Percentiles rank a stretch among this genome's conserved stretches.
phyloP scores from a whole-genome alignment of 805 yeast genomes.

The Spathaspora boniae region DNA sequence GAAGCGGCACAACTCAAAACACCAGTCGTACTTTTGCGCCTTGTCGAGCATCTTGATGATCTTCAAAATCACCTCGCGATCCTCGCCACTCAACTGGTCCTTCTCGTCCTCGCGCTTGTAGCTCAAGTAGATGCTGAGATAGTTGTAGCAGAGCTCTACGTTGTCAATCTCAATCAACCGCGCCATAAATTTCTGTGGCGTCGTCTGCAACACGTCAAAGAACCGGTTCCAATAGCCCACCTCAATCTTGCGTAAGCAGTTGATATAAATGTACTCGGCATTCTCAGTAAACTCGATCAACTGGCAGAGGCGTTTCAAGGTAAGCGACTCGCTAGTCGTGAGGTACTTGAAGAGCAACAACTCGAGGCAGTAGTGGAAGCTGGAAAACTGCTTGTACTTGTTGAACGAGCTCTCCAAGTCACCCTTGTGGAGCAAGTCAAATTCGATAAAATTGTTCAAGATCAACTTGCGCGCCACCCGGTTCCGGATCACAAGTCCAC shows the following conservation, averaged over 20 bases:
- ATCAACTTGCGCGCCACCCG: conserved; percentile 39
- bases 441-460: conserved; percentile 45
- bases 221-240: conserved; percentile 51
- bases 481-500: conserved; percentile 28
- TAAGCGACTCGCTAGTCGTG: conserved; percentile 19
- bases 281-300: conserved; percentile 16
- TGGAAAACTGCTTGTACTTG: conserved; percentile 38
- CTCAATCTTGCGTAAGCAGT: conserved; percentile 59
- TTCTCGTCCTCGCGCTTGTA: conserved; percentile 38
- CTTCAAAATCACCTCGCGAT: conserved; percentile 38
- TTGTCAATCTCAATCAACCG: conserved; percentile 36
- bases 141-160: conserved; percentile 50
- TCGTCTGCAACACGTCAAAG: conserved; percentile 36
- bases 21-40: conserved; percentile 47
- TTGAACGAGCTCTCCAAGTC: conserved; percentile 20
- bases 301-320: conserved; percentile 16
- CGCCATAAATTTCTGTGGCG: conserved; percentile 45
- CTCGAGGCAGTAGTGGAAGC: conserved; percentile 49
- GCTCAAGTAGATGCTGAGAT: conserved; percentile 49
- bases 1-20: conserved; percentile 53
- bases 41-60: conserved; percentile 42
- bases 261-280: conserved; percentile 39
- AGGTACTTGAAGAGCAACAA: conserved; percentile 43
- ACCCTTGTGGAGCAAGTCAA: conserved; percentile 34
- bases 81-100: conserved; percentile 24